These are phyloP conservation scores for Lodderomyces parapsilosis DNA, from an alignment of 1,139 yeast genomes.

Conservation along the genomic window DNA sequence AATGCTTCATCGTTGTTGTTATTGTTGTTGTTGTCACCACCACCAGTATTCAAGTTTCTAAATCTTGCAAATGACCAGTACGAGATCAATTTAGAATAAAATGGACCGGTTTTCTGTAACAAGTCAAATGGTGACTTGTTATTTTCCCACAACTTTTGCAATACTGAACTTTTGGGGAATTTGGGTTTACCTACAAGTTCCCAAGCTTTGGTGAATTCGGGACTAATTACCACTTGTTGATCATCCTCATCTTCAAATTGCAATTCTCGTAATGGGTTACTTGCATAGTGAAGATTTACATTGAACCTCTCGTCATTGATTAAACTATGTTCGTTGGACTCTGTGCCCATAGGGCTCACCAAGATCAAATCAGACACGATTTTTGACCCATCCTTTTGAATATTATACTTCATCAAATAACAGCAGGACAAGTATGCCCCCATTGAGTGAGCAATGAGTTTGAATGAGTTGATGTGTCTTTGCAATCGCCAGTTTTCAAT, in stretches of 20 bases:
- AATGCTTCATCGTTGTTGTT: slow-evolving; percentile 13
- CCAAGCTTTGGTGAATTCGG: slow-evolving; percentile 35
- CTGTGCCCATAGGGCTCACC: slow-evolving; percentile 51
- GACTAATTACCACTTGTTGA: slow-evolving; percentile 19
- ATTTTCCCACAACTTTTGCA: slow-evolving; percentile 38
- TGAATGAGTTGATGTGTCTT: slow-evolving; percentile 26
- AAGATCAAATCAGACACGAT: slow-evolving; percentile 31
- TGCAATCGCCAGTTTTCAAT: slow-evolving; percentile 38
- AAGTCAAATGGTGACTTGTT: slow-evolving; percentile 43
- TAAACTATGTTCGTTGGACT: slow-evolving; percentile 36
- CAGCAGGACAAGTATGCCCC: slow-evolving; percentile 45
- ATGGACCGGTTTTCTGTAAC: slow-evolving; percentile 39
- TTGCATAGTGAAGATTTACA: slow-evolving; percentile 30
- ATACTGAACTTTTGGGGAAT: slow-evolving; percentile 36
- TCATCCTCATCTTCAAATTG: slow-evolving; percentile 18
- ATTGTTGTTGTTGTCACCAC: no score
- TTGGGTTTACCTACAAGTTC: slow-evolving; percentile 36
- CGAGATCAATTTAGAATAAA: slow-evolving; percentile 41
- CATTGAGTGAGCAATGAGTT: slow-evolving; percentile 44
- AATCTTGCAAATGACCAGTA: slow-evolving; percentile 46
- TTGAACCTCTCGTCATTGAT: slow-evolving; percentile 32
- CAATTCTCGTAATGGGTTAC: slow-evolving; percentile 30
- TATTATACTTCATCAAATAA: slow-evolving; percentile 41
- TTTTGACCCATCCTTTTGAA: slow-evolving; percentile 10
- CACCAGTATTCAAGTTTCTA: no score